Evolutionary conservation across 768 basidiomycete genomes (phyloP).

Genomic region (Pisolithus orientalis): DNA sequence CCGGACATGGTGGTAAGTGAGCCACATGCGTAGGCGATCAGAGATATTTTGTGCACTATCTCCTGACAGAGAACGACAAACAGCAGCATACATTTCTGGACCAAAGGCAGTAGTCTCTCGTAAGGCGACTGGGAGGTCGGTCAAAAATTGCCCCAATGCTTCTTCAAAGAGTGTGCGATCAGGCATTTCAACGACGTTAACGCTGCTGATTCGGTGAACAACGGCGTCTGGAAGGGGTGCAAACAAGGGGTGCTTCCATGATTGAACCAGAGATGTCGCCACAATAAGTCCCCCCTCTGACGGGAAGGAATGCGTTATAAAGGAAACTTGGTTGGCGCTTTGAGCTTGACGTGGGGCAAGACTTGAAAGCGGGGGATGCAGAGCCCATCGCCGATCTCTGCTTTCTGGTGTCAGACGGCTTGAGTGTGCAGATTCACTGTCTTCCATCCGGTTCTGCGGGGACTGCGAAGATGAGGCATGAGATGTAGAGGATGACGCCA

Average conservation of each 20-base stretch:
- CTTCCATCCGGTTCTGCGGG: slow-evolving; percentile 8
- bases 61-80: slow-evolving; percentile 43
- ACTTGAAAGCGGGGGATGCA: slow-evolving; percentile 17
- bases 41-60: slow-evolving; percentile 26
- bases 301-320: slow-evolving; percentile 38
- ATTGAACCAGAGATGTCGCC: slow-evolving; percentile 42
- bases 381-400: slow-evolving; percentile 12
- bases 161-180: slow-evolving; percentile 47
- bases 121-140: slow-evolving; percentile 46
- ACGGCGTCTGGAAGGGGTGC: slow-evolving; percentile 54
- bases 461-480: slow-evolving; percentile 20
- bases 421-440: slow-evolving; percentile 11
- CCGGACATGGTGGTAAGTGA: slow-evolving; percentile 52
- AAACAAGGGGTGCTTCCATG: slow-evolving; percentile 56
- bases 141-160: slow-evolving; percentile 41
- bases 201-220: slow-evolving; percentile 45
- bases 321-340: slow-evolving; percentile 29
- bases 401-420: slow-evolving; percentile 18
- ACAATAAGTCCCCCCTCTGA: slow-evolving; percentile 33
- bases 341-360: slow-evolving; percentile 19
- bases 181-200: slow-evolving; percentile 58
- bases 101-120: slow-evolving; percentile 55
- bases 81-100: slow-evolving; percentile 46
- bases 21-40: slow-evolving; percentile 47
- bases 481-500: slow-evolving; percentile 31